These are phyloP conservation scores for Eleusine coracana DNA, from an alignment of 176 grass and related monocot genomes.

Conservation along the genomic window DNA sequence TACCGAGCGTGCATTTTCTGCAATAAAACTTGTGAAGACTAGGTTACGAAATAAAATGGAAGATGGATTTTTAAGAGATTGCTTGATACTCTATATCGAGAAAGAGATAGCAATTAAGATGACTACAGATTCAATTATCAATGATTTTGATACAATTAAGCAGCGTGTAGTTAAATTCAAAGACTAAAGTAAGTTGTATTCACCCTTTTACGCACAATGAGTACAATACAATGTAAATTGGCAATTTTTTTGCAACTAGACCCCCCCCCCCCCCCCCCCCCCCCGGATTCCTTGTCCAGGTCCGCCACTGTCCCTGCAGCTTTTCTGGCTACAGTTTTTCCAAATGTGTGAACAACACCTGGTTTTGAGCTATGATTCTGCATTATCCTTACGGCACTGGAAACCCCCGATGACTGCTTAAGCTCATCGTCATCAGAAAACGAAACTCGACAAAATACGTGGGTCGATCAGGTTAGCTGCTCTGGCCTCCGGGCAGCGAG, in stretches of 20 bases:
- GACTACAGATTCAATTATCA: neutral
- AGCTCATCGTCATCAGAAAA: neutral
- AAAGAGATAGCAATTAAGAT: neutral
- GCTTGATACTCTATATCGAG: neutral
- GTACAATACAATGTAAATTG: too few species aligned
- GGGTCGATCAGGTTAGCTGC: constrained; percentile 8
- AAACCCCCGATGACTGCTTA: neutral
- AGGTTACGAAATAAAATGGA: neutral
- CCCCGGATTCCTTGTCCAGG: too few species aligned
- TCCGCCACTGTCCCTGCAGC: too few species aligned
- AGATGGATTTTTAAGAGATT: neutral
- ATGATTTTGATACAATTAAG: neutral
- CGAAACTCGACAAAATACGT: neutral
- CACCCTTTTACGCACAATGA: neutral
- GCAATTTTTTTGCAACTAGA: too few species aligned
- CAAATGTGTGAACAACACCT: neutral
- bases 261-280: too few species aligned
- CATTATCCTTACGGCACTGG: constrained; percentile 8
- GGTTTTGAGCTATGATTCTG: neutral
- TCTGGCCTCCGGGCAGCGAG: neutral
- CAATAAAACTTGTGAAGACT: neutral
- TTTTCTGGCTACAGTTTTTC: neutral
- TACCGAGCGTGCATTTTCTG: neutral
- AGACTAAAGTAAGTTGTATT: neutral
- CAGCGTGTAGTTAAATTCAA: neutral